Evolutionary conservation across 371 early-diverging fungal species (phyloP).

Genomic region (Nematocida homosporus): DNA sequence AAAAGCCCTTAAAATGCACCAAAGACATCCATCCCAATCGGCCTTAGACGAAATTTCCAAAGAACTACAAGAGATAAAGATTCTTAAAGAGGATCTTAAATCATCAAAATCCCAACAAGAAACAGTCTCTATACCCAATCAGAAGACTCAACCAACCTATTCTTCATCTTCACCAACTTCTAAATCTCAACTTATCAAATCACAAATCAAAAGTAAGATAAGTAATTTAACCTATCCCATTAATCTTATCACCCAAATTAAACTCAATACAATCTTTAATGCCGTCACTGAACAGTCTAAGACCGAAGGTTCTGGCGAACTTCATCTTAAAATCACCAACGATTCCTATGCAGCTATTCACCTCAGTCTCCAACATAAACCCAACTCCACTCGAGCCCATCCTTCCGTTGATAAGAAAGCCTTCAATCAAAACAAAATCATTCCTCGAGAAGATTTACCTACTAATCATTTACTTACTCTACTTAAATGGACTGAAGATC

Average conservation of each 20-base stretch:
- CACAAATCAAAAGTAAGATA: neutral
- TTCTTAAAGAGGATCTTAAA: slow-evolving; percentile 29
- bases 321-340: slow-evolving; percentile 35
- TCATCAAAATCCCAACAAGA: neutral
- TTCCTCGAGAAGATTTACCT: slow-evolving; percentile 37
- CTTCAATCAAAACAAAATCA: slow-evolving; percentile 7
- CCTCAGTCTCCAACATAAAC: slow-evolving; percentile 19
- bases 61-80: slow-evolving; percentile 50
- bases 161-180: neutral
- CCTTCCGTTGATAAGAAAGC: slow-evolving; percentile 45
- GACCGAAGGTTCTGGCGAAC: slow-evolving; percentile 38
- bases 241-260: slow-evolving; percentile 27
- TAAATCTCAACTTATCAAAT: neutral
- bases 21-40: slow-evolving; percentile 25
- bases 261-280: slow-evolving; percentile 18
- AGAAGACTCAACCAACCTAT: slow-evolving; percentile 7
- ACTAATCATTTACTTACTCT: slow-evolving; percentile 5
- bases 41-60: slow-evolving; percentile 43
- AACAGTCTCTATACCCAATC: too few relatives aligned
- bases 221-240: neutral
- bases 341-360: neutral
- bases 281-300: slow-evolving; percentile 26
- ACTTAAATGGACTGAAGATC: slow-evolving; percentile 43
- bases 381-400: slow-evolving; percentile 17
- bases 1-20: slow-evolving; percentile 31